These are phyloP conservation scores for Massariosphaeria phaeospora DNA, from an alignment of 495 filamentous ascomycete species.

Conservation along the genomic window DNA sequence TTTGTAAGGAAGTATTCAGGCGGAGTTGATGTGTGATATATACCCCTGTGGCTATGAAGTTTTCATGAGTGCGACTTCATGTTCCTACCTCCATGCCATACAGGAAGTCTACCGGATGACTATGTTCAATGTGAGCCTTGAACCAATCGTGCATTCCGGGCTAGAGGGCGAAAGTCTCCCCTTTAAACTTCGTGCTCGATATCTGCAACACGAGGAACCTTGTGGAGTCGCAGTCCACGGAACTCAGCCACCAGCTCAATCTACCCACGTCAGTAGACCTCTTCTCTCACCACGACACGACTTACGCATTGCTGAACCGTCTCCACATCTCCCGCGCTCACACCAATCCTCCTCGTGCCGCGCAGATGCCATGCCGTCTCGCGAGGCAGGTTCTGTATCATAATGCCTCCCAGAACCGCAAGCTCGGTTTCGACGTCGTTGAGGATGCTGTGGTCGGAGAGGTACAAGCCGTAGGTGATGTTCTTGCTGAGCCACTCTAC, in stretches of 20 bases:
- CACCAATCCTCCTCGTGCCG: slow-evolving; percentile 34
- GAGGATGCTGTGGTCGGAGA: slow-evolving; percentile 39
- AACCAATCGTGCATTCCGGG: no score
- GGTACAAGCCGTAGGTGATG: slow-evolving; percentile 40
- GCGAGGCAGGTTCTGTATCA: slow-evolving; percentile 38
- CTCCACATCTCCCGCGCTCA: slow-evolving; percentile 37
- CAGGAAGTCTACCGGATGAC: no score
- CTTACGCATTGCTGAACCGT: slow-evolving; percentile 39
- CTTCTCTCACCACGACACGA: neutral
- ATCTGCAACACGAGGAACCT: slow-evolving; percentile 36
- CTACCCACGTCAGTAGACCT: slow-evolving; percentile 15
- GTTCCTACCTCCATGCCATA: no score
- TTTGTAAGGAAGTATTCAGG: no score
- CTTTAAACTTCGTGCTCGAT: slow-evolving; percentile 38
- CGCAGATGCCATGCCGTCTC: slow-evolving; percentile 39
- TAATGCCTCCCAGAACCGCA: slow-evolving; percentile 37
- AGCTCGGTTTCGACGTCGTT: slow-evolving; percentile 40
- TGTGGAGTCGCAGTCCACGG: slow-evolving; percentile 31
- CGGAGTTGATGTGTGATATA: no score
- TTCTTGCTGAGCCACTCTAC: slow-evolving; percentile 39
- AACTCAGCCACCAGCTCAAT: slow-evolving; percentile 37
- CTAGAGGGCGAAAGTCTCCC: neutral
- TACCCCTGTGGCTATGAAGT: no score
- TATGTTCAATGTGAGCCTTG: no score
- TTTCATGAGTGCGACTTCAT: no score